Conservation (phyloP, 768 basidiomycete genomes). For the Sporobolomyces roseus region DNA sequence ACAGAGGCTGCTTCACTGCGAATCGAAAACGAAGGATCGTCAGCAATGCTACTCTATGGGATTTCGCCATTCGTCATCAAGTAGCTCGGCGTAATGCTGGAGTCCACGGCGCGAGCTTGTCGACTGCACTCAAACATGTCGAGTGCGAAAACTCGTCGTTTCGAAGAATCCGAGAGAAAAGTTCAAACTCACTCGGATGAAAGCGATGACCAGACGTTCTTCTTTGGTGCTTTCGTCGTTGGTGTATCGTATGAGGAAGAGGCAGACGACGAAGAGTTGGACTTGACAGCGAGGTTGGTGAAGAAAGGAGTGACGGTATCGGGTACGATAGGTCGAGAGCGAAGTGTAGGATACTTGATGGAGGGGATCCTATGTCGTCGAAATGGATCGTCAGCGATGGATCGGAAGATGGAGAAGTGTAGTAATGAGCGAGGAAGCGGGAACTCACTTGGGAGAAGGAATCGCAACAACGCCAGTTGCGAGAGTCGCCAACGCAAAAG, state of each 20-base stretch:
- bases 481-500: neutral
- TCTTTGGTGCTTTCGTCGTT: conserved; percentile 21
- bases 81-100: too few species aligned
- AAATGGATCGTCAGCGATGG: neutral
- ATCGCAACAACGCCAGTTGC: neutral
- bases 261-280: neutral
- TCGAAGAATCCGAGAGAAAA: neutral
- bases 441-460: conserved; percentile 15
- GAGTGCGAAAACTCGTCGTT: too few species aligned
- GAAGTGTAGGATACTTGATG: neutral
- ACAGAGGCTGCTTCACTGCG: conserved; percentile 36
- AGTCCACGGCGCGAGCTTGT: too few species aligned
- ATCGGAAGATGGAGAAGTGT: neutral
- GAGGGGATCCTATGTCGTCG: neutral
- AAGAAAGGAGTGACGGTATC: neutral
- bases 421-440: too few species aligned
- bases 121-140: too few species aligned
- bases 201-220: conserved; percentile 35
- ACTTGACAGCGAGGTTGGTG: neutral
- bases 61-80: too few species aligned
- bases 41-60: too few species aligned
- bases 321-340: neutral
- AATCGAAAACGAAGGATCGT: too few species aligned
- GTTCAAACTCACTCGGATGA: neutral
- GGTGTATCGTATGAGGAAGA: conserved; percentile 6